Percentiles rank a stretch among this genome's conserved stretches.
These are phyloP conservation scores for Baudoinia panamericana DNA, from an alignment of 495 filamentous ascomycete species.

Conservation along the genomic window DNA sequence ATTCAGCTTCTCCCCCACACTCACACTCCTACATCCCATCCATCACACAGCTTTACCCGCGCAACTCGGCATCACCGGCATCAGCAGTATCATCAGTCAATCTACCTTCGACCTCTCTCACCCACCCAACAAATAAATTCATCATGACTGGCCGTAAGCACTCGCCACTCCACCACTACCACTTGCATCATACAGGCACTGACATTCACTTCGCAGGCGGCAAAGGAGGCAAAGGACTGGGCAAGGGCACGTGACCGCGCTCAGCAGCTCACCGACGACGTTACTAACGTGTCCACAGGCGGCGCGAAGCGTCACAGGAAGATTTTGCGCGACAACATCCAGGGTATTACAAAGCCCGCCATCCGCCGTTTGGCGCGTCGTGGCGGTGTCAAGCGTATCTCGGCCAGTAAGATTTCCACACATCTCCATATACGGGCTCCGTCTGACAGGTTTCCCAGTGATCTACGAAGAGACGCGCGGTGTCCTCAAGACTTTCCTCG, in stretches of 20 bases:
- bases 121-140: constrained; percentile 22
- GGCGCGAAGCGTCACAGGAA: constrained; percentile 55
- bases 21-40: constrained; percentile 3
- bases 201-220: constrained; percentile 30
- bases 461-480: constrained; percentile 99
- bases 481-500: constrained; percentile 99
- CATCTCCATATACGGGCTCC: no score
- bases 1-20: neutral
- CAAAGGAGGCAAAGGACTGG: constrained; percentile 39
- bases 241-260: no score
- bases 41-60: no score
- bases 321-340: constrained; percentile 46
- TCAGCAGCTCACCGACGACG: no score
- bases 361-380: constrained; percentile 90
- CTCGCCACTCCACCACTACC: constrained; percentile 10
- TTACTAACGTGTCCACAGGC: no score
- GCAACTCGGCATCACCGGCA: no score
- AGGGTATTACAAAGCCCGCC: constrained; percentile 99
- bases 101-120: constrained; percentile 26
- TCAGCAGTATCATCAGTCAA: constrained; percentile 22
- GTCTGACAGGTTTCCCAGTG: constrained; percentile 36
- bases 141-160: constrained; percentile 96
- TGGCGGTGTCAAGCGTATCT: constrained; percentile 79
- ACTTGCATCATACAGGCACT: constrained; percentile 15
- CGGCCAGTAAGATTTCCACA: constrained; percentile 53